These are phyloP conservation scores for Leptographium flavum DNA, from an alignment of 2,329 filamentous ascomycete species.

Conservation along the genomic window DNA sequence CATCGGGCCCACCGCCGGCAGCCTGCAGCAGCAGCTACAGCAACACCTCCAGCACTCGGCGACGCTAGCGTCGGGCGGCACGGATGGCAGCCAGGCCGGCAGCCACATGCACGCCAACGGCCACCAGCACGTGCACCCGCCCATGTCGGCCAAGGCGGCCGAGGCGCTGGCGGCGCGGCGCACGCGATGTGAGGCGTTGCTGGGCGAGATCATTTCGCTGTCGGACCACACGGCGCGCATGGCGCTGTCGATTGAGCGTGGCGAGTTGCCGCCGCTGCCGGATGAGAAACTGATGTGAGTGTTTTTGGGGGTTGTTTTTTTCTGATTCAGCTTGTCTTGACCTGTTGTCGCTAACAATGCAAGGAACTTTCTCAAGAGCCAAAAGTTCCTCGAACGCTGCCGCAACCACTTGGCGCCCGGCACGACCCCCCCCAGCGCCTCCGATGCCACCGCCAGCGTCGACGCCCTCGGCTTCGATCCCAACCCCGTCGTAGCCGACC, in stretches of 20 bases:
- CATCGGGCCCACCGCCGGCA: not conserved
- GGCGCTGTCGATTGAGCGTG: conserved; percentile 20
- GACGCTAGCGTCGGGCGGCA: not conserved
- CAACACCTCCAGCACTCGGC: not conserved
- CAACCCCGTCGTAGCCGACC: conserved; percentile 4
- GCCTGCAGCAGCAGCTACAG: not conserved
- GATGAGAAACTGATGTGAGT: conserved; percentile 9
- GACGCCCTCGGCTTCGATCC: conserved; percentile 1
- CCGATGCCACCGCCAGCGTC: not conserved
- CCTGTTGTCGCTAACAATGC: not conserved
- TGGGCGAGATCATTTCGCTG: conserved; percentile 24
- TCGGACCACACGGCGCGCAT: conserved; percentile 28
- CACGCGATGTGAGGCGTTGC: conserved; percentile 17
- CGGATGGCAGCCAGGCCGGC: not conserved
- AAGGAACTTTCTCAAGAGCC: conserved; percentile 10
- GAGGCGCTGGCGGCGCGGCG: conserved; percentile 8
- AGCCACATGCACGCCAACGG: not conserved
- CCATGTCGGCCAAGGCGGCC: conserved; percentile 7
- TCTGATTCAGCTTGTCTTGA: not conserved
- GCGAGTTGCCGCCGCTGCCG: conserved; percentile 11
- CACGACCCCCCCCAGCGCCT: not conserved
- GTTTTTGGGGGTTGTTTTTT: not conserved
- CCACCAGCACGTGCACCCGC: not conserved
- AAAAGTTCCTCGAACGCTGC: conserved; percentile 11
- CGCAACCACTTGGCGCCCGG: conserved; percentile 7